Evolutionary conservation across 208 protist species (phyloP).

Genomic region (Trichomonas gallinae): DNA sequence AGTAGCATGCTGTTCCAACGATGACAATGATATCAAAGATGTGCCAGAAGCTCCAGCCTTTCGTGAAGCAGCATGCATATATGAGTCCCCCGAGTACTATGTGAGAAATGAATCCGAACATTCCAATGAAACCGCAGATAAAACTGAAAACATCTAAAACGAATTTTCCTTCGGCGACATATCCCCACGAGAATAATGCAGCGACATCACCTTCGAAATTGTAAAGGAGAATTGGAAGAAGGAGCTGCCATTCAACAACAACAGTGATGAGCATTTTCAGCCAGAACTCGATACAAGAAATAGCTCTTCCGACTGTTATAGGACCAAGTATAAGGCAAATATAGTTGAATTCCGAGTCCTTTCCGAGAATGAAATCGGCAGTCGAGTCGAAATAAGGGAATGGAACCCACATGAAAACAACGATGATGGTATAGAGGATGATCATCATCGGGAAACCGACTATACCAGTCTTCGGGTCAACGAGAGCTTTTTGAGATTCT

Average conservation of each 20-base stretch:
- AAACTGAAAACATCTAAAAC: background rate
- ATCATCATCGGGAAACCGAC: background rate
- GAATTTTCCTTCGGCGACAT: background rate
- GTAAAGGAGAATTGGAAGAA: background rate
- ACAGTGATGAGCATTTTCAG: background rate
- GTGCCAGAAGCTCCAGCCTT: background rate
- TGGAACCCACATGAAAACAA: background rate
- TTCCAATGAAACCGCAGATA: background rate
- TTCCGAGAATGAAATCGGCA: background rate
- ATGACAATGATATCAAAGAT: background rate
- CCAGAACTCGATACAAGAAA: background rate
- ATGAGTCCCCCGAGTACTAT: background rate
- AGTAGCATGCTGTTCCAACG: background rate
- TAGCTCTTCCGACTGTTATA: background rate
- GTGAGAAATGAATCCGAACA: background rate
- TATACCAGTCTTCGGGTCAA: background rate
- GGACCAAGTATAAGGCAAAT: background rate
- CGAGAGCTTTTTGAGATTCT: background rate
- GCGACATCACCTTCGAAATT: background rate
- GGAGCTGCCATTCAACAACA: background rate
- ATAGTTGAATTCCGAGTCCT: too few relatives aligned
- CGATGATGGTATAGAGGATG: background rate
- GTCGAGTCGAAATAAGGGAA: background rate
- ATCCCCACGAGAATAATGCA: background rate
- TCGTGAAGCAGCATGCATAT: background rate